Conservation (phyloP, 169 alveolate genomes). For the Plasmodium vinckei region DNA sequence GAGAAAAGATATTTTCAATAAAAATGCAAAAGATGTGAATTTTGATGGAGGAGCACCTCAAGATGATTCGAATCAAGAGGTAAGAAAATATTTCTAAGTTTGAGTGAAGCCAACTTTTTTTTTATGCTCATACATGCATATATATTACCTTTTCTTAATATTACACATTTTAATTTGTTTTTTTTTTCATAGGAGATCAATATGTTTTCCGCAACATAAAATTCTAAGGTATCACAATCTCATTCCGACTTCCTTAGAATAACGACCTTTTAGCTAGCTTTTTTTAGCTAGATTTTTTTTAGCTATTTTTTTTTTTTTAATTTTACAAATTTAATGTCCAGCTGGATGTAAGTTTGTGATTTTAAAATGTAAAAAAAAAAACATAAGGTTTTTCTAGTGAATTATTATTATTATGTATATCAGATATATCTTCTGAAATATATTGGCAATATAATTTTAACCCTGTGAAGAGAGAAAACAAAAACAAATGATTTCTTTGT, state of each 20-base stretch:
- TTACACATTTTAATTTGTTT: background rate
- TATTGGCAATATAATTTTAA: no score
- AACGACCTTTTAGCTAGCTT: background rate
- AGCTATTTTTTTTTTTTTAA: no score
- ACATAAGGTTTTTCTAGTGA: no score
- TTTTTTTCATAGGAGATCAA: conserved; percentile 40
- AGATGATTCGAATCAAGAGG: conserved; percentile 49
- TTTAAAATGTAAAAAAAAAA: no score
- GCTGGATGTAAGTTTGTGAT: no score
- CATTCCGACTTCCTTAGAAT: background rate
- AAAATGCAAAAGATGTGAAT: conserved; percentile 27
- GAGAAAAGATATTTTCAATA: conserved; percentile 80
- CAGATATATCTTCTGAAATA: no score
- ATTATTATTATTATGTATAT: no score
- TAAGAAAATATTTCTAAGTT: background rate
- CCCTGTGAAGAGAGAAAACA: no score
- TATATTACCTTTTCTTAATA: background rate
- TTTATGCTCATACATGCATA: background rate
- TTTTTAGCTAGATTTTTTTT: no score
- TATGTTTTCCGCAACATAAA: conserved; percentile 46
- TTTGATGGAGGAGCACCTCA: background rate
- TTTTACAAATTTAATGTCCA: no score
- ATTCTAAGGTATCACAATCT: background rate
- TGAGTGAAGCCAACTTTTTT: background rate
- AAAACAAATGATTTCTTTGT: no score